A percentile compares a stretch with the other conserved stretches of the same genome.
Conservation (phyloP, 169 alveolate species). For the Plasmodium knowlesi region DNA sequence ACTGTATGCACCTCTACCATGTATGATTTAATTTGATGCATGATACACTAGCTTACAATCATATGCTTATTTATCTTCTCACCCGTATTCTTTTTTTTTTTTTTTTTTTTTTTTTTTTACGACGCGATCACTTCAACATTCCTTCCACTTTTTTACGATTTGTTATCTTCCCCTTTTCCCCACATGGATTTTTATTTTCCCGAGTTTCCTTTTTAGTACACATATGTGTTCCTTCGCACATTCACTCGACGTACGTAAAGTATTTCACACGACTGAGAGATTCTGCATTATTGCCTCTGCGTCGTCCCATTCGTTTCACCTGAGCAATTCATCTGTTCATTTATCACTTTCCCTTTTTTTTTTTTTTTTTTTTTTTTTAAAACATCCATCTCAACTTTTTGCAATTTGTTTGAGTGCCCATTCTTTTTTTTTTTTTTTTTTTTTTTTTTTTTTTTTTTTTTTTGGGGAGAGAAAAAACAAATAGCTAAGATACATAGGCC, state of each 20-base stretch:
- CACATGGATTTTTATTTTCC: not conserved
- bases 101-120: not conserved
- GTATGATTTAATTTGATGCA: not conserved
- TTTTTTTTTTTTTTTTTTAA: not conserved
- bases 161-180: not conserved
- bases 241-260: not conserved
- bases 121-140: not conserved
- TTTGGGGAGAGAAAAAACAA: not conserved
- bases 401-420: not conserved
- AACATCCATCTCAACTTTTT: not conserved
- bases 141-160: not conserved
- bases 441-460: not conserved
- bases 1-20: not conserved
- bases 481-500: not conserved
- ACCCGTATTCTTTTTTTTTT: too few species aligned
- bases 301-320: not conserved
- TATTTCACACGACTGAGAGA: not conserved
- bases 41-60: not conserved
- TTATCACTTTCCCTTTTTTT: not conserved
- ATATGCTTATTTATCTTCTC: not conserved
- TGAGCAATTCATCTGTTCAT: not conserved
- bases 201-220: not conserved
- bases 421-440: not conserved
- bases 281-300: not conserved
- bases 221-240: not conserved